Conservation (phyloP, 805 yeast species). For the Metschnikowia continentalis region DNA sequence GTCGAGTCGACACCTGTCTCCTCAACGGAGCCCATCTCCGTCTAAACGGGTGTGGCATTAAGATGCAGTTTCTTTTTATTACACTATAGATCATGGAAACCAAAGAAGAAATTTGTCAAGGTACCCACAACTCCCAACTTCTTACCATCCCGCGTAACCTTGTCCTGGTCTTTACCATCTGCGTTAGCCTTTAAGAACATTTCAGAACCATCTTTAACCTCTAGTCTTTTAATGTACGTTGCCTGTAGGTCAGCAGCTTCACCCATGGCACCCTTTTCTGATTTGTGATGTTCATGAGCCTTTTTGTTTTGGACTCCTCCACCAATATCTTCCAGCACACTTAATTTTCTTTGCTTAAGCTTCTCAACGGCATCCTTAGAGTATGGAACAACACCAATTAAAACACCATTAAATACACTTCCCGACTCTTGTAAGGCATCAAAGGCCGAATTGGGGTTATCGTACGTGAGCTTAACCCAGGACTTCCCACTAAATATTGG, state of each 20-base stretch:
- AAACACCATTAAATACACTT: conserved; percentile 57
- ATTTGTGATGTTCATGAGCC: conserved; percentile 8
- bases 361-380: conserved; percentile 58
- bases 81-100: conserved; percentile 39
- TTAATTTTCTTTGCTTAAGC: conserved; percentile 43
- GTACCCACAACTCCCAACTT: conserved; percentile 34
- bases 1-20: conserved; percentile 17
- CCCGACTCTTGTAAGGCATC: conserved; percentile 88
- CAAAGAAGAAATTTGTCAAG: conserved; percentile 35
- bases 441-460: conserved; percentile 66
- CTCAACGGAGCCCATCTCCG: conserved; percentile 19
- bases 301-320: conserved; percentile 20
- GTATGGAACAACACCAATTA: conserved; percentile 68
- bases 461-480: conserved; percentile 90
- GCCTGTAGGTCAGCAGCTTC: conserved; percentile 16
- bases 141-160: conserved; percentile 22
- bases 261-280: conserved; percentile 10
- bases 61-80: not conserved
- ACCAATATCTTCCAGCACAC: conserved; percentile 47
- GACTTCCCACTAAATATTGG: conserved; percentile 83
- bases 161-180: conserved; percentile 15
- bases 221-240: conserved; percentile 28
- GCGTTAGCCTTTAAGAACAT: conserved; percentile 30
- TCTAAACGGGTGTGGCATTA: conserved; percentile 18
- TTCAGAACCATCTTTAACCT: conserved; percentile 38